Conservation (phyloP, 805 yeast species). For the Candida piceae region DNA sequence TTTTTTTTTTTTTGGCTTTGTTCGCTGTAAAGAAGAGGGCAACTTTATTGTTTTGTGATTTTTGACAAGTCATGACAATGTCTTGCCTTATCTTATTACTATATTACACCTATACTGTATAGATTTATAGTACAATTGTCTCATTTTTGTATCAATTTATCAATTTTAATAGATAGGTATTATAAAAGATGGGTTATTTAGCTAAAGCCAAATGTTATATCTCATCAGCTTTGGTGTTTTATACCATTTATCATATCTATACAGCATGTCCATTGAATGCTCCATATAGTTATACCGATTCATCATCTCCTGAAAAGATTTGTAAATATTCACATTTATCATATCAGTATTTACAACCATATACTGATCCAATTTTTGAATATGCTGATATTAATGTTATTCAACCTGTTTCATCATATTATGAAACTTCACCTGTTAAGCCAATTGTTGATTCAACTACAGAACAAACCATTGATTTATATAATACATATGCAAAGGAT, state of each 20-base stretch:
- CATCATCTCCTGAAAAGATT: conserved; percentile 12
- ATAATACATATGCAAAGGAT: conserved; percentile 11
- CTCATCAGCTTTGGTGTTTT: conserved; percentile 12
- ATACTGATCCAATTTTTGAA: conserved; percentile 10
- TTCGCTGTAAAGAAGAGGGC: no score
- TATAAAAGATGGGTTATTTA: conserved; percentile 2
- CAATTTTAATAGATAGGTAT: no score
- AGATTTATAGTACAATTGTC: no score
- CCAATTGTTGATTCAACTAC: conserved; percentile 17
- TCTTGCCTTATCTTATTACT: no score
- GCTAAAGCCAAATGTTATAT: conserved; percentile 14
- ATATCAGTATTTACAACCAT: conserved; percentile 17
- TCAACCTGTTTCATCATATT: conserved; percentile 11
- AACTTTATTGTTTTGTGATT: no score
- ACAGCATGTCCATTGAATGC: conserved; percentile 22
- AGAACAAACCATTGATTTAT: conserved; percentile 3
- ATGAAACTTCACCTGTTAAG: conserved; percentile 20
- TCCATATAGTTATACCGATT: conserved; percentile 8
- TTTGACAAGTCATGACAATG: no score
- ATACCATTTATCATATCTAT: conserved; percentile 16
- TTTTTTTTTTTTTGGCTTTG: no score
- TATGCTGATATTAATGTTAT: conserved; percentile 9
- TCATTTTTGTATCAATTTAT: no score
- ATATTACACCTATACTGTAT: no score
- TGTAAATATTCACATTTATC: conserved; percentile 20